phyloP scores from a whole-genome alignment of 495 filamentous ascomycete species.

The Bacidia gigantensis region DNA sequence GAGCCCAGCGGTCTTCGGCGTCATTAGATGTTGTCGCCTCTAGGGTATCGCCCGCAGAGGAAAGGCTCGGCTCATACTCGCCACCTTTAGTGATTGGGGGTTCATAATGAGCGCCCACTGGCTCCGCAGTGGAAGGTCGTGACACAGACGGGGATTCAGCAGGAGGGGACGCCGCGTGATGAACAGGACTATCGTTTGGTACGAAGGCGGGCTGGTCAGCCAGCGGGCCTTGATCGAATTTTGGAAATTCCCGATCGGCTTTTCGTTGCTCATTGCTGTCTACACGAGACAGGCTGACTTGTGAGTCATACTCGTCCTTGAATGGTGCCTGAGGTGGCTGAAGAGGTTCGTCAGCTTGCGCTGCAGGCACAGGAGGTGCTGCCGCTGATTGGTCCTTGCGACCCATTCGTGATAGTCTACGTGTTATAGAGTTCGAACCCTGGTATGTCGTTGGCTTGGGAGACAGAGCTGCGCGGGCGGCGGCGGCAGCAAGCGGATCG shows the following conservation, averaged over 20 bases:
- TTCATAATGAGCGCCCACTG: constrained; percentile 13
- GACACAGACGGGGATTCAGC: constrained; percentile 11
- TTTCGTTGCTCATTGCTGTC: constrained; percentile 51
- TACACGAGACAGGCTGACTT: constrained; percentile 28
- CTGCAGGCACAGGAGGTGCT: constrained; percentile 17
- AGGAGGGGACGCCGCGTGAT: constrained; percentile 28
- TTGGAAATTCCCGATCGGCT: constrained; percentile 59
- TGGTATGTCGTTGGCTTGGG: constrained; percentile 13
- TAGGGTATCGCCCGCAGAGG: constrained; percentile 5
- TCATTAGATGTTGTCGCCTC: constrained; percentile 13
- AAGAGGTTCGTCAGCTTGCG: constrained; percentile 5
- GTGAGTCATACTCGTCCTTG: constrained; percentile 10
- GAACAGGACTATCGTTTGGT: constrained; percentile 42
- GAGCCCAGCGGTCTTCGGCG: constrained; percentile 72
- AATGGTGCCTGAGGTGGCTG: constrained; percentile 6
- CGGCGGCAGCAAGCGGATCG: constrained; percentile 27
- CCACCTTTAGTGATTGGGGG: constrained; percentile 10
- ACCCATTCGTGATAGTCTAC: constrained; percentile 17
- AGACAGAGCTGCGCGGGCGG: constrained; percentile 37
- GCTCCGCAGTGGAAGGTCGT: constrained; percentile 14
- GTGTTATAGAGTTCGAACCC: constrained; percentile 9
- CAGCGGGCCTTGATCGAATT: constrained; percentile 84
- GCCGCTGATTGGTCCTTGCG: constrained; percentile 11
- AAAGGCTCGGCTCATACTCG: constrained; percentile 15
- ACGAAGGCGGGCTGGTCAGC: constrained; percentile 72